Conservation (phyloP, 164 flowering plant species). For the Malania oleifera region DNA sequence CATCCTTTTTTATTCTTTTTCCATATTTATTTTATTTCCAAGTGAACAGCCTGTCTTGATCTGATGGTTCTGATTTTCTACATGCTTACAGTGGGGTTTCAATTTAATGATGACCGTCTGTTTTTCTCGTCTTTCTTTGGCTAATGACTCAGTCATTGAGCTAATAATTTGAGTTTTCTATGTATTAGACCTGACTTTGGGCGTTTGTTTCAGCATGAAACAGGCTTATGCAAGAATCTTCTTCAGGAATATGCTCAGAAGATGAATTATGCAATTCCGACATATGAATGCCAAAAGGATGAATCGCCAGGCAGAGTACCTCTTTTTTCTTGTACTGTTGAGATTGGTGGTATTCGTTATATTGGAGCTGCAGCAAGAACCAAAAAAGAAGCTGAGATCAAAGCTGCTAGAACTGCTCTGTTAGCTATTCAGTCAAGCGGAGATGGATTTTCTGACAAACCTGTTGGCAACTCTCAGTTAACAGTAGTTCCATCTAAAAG, state of each 20-base stretch:
- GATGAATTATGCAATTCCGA: slow-evolving; percentile 89
- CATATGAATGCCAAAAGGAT: slow-evolving; percentile 48
- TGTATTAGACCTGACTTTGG: too few species aligned
- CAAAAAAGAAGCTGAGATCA: slow-evolving; percentile 95
- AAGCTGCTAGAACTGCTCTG: slow-evolving; percentile 92
- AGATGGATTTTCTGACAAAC: slow-evolving; percentile 16
- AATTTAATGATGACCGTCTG: too few species aligned
- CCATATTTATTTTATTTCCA: too few species aligned
- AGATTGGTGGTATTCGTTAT: slow-evolving; percentile 76
- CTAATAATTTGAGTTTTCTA: too few species aligned
- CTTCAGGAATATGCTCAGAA: slow-evolving; percentile 97
- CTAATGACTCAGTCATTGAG: too few species aligned
- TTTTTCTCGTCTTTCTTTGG: too few species aligned
- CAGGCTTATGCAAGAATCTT: slow-evolving; percentile 88
- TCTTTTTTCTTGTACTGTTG: slow-evolving; percentile 60
- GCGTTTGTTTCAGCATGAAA: slow-evolving; percentile 59
- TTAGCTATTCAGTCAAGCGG: slow-evolving; percentile 56
- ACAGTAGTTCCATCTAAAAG: slow-evolving; percentile 72
- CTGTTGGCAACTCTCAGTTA: slow-evolving; percentile 25
- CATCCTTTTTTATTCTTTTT: too few species aligned
- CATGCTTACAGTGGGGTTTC: too few species aligned
- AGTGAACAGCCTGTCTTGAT: too few species aligned
- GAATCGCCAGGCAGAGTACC: slow-evolving; percentile 29
- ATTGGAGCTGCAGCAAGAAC: slow-evolving; percentile 79
- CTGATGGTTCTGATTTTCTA: too few species aligned